Evolutionary conservation across 306 rosid genomes (phyloP), one percentile per base, ranked within the genome.

Genomic region (Trifolium subterraneum): DNA sequence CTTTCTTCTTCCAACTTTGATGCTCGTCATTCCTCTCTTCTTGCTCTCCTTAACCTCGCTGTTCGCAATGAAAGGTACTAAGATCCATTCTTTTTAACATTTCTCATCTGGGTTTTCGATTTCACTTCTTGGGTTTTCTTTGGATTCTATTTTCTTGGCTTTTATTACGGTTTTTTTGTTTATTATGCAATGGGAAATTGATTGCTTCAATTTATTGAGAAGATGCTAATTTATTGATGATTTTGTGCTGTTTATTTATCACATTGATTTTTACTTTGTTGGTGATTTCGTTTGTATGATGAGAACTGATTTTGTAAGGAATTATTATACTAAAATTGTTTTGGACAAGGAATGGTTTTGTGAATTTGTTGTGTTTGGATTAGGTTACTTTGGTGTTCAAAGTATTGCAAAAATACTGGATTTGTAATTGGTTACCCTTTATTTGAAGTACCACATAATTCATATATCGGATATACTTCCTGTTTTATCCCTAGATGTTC

Each of bases 21-120:
- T 44, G 96, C 98, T 1, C 90, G 92, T 18, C 84, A 92, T 51
- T 88, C 93, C 68, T 86, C 98, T 71, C 94, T 92, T 55, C 96
- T 92, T 22, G 98, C 96, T 22, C 94, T 92, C 42, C 98, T 92
- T 82, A 92, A 92, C 61, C 94, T 92, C 47, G 98, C 98, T 18
- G 96, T 87, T 48, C 91, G 94, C 52, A 85, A 92, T 31, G 96
- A 90, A 77, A 71, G 94, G 98, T 92, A 72, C 33, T 10, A 58
- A 68, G 25, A 68, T 68, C 51, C 61, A 9, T 68, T 19, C 75
- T 68, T 77, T 68, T 20, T 14, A 2, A 1, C 6, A 1, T 56
- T 56, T 56, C 1, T 54, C 25, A 54, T 54, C 6, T 19, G 60
- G 60, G 60, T 54, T 54, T 54, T 54, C 2, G 1, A 23, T 54